phyloP scores from a whole-genome alignment of 176 grass and related monocot species.

The Dendrocalamus sinicus region DNA sequence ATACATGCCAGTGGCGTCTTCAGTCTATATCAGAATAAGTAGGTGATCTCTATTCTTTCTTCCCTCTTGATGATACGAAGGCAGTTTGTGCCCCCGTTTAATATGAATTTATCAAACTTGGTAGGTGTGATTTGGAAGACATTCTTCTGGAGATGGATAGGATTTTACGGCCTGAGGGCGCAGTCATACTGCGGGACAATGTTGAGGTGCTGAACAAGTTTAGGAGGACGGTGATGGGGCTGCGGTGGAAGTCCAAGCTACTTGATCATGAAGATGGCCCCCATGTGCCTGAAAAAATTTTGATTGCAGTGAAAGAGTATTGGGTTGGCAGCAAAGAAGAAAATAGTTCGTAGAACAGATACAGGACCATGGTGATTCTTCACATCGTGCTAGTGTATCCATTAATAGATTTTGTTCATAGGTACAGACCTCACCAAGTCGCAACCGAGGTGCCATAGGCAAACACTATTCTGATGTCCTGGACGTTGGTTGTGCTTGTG shows the following conservation, averaged over 20 bases:
- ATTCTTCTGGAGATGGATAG: conserved; percentile 96
- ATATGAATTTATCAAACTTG: conserved; percentile 25
- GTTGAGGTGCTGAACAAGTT: conserved; percentile 74
- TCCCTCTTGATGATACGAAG: conserved; percentile 5
- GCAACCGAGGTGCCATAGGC: background rate
- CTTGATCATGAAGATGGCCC: conserved; percentile 91
- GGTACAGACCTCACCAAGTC: conserved; percentile 19
- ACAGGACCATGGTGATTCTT: conserved; percentile 9
- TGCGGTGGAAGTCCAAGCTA: conserved; percentile 88
- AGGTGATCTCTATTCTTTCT: conserved; percentile 38
- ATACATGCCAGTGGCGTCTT: conserved; percentile 82
- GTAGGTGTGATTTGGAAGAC: conserved; percentile 68
- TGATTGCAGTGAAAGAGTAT: conserved; percentile 76
- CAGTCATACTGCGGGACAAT: conserved; percentile 75
- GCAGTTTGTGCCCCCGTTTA: background rate
- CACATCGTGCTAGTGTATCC: conserved; percentile 31
- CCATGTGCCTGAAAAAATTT: conserved; percentile 65
- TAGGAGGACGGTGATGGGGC: conserved; percentile 55
- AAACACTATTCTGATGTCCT: conserved; percentile 3
- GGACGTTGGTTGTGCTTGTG: conserved; percentile 16
- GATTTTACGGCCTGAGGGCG: conserved; percentile 81
- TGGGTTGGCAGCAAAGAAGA: conserved; percentile 60
- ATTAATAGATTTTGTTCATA: conserved; percentile 51
- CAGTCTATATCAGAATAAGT: conserved; percentile 84
- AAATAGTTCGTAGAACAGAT: conserved; percentile 46